Percentiles rank a stretch among this genome's conserved stretches.
phyloP scores from a whole-genome alignment of 116 monocot species.

The Papilionanthe hybrid region DNA sequence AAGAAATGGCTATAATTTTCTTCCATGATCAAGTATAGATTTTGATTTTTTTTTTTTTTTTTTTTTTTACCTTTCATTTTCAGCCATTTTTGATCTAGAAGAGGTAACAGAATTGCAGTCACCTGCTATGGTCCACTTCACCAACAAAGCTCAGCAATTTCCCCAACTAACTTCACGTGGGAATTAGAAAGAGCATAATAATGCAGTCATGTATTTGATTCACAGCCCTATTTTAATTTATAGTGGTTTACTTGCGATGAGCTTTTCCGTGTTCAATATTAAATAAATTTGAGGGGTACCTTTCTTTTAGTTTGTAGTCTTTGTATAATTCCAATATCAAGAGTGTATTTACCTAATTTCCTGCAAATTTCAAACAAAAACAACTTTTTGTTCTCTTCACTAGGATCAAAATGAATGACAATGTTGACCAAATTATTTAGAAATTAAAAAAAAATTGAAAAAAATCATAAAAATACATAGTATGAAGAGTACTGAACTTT shows the following conservation, averaged over 20 bases:
- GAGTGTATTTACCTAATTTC: not conserved
- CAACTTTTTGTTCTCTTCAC: not conserved
- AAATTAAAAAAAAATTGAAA: too few relatives aligned
- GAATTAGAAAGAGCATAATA: not conserved
- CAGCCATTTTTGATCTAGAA: not conserved
- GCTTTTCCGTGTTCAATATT: not conserved
- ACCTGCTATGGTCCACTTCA: not conserved
- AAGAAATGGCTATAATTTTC: not conserved
- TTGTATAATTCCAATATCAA: not conserved
- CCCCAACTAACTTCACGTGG: not conserved
- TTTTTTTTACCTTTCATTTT: too few relatives aligned
- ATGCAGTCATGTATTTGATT: not conserved
- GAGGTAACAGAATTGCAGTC: not conserved
- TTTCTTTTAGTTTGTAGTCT: not conserved
- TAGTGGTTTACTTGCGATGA: not conserved
- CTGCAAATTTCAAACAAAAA: not conserved
- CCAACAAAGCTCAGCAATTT: not conserved
- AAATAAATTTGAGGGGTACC: not conserved
- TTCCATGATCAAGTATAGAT: not conserved
- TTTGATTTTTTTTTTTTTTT: too few relatives aligned
- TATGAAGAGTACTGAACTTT: too few relatives aligned
- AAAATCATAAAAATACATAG: too few relatives aligned
- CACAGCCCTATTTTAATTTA: not conserved
- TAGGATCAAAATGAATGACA: too few relatives aligned
- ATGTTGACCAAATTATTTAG: too few relatives aligned